Conservation (phyloP, 768 basidiomycete species). For the Russula griseocarnosa region DNA sequence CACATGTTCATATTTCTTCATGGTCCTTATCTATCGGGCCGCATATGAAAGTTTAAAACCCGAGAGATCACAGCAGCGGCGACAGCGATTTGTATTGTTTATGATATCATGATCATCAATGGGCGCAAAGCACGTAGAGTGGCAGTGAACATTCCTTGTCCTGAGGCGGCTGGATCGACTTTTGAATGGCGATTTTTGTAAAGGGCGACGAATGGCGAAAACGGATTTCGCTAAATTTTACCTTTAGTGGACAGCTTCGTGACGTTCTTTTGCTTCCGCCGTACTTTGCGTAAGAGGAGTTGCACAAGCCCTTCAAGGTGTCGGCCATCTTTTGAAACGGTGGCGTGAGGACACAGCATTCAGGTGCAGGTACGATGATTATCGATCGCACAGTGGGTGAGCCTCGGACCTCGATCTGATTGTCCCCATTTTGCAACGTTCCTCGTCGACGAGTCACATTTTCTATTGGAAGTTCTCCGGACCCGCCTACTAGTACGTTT, state of each 20-base stretch:
- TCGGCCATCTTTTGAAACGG: constrained; percentile 3
- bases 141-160: background rate
- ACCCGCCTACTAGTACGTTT: too few species aligned
- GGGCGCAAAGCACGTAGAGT: background rate
- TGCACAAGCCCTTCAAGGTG: too few species aligned
- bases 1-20: background rate
- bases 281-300: too few species aligned
- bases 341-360: constrained; percentile 11
- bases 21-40: background rate
- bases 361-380: background rate
- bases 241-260: constrained; percentile 6
- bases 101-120: background rate
- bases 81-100: background rate
- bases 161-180: background rate
- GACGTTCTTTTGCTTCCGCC: constrained; percentile 10
- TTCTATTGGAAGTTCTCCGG: constrained; percentile 10
- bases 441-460: background rate
- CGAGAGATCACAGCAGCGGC: background rate
- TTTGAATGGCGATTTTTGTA: background rate
- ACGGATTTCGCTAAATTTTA: constrained; percentile 5
- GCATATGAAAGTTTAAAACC: background rate
- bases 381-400: background rate
- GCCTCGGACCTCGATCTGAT: background rate
- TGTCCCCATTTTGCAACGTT: background rate
- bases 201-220: background rate